Evolutionary conservation across 2,329 filamentous ascomycete genomes (phyloP).

Genomic region (Talaromyces sp.): DNA sequence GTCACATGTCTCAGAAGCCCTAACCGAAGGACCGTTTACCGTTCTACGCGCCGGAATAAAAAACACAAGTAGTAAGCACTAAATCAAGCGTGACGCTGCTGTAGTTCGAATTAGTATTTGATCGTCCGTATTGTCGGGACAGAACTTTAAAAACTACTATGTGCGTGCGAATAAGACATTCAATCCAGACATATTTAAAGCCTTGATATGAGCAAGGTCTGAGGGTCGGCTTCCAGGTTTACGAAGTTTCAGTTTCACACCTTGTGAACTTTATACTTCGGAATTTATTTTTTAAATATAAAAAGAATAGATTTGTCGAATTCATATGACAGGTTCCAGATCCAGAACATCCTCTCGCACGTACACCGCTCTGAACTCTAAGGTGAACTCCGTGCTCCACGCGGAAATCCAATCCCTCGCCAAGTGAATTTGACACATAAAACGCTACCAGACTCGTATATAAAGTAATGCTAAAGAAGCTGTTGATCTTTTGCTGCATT

Average conservation of each 20-base stretch:
- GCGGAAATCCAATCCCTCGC: background rate
- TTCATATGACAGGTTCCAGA: background rate
- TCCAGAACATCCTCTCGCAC: background rate
- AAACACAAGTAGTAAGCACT: background rate
- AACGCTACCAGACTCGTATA: background rate
- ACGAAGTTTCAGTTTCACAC: background rate
- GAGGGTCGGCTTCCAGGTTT: background rate
- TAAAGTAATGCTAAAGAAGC: background rate
- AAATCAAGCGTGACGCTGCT: background rate
- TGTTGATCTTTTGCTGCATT: background rate
- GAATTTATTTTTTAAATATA: background rate
- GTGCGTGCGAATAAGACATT: background rate
- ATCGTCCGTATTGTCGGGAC: background rate
- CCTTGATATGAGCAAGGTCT: background rate
- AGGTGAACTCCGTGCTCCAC: background rate
- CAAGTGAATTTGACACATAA: background rate
- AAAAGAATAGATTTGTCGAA: background rate
- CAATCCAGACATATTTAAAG: background rate
- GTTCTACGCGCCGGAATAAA: no score
- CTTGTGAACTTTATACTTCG: background rate
- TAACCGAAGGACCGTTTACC: background rate
- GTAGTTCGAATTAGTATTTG: background rate
- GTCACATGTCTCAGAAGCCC: slow-evolving; percentile 1
- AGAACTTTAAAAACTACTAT: background rate
- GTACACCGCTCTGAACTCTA: background rate